phyloP scores from a whole-genome alignment of 306 rosid genomes.

The Pyrus communis region DNA sequence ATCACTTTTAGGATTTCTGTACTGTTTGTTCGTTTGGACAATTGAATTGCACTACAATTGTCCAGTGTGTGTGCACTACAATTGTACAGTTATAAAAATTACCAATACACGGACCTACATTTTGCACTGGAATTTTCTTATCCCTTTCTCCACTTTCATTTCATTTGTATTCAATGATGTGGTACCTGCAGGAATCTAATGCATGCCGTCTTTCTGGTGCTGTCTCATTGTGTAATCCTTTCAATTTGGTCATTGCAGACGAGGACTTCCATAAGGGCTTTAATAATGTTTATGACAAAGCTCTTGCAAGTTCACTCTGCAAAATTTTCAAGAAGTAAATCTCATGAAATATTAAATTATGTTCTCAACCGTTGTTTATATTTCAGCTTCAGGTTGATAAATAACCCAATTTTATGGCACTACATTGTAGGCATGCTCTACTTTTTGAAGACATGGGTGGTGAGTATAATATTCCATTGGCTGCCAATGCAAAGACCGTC shows the following conservation, averaged over 20 bases:
- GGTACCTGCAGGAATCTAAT: conserved; percentile 54
- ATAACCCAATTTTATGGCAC: neutral
- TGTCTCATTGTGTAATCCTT: conserved; percentile 94
- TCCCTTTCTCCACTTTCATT: neutral
- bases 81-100: neutral
- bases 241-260: conserved; percentile 76
- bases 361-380: conserved; percentile 1
- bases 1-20: neutral
- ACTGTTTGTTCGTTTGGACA: neutral
- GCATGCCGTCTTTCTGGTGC: conserved; percentile 81
- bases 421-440: conserved; percentile 59
- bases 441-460: conserved; percentile 73
- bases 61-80: neutral
- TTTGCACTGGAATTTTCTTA: neutral
- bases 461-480: conserved; percentile 62
- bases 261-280: conserved; percentile 89
- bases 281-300: conserved; percentile 68
- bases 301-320: conserved; percentile 64
- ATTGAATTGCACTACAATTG: neutral
- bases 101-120: neutral
- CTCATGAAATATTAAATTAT: conserved; percentile 4
- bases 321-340: conserved; percentile 66
- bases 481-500: conserved; percentile 65
- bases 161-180: conserved; percentile 11
- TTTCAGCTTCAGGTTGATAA: conserved; percentile 8